Evolutionary conservation across 2,329 filamentous ascomycete genomes (phyloP), one percentile per base, ranked within the genome.

Genomic region (Colletotrichum euphorbiae): DNA sequence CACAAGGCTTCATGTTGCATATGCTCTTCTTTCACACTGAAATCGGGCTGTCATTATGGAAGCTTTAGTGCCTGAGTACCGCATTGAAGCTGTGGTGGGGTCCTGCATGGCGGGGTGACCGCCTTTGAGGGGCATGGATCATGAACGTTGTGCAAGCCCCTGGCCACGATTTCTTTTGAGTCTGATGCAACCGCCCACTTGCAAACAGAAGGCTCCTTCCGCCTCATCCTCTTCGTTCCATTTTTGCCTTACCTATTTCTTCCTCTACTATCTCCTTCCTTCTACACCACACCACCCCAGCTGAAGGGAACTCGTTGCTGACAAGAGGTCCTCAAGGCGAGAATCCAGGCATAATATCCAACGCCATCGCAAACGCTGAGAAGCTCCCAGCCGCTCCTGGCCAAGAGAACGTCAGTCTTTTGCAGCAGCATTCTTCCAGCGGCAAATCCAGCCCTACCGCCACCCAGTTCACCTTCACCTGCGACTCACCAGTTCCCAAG

Each of bases 381-480:
- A 92, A 90, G 73, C 82, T 89, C 71, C 85, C 87, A 13, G 84
- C 87, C 2, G 82, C 85, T 13, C 85, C 84, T 73, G 91, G 90
- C 13, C 90, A 93, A 76, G 92, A 95, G 75, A 96, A 93, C 78
- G 84, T 91, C 71, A 95, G 91, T 77, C 84, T 94, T 68, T 81
- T 97, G 55, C 90, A 93, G 65, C 91, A 93, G 76, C 89, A 91
- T 77, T 75, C 76, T 8, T 82, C 86, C 17, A 79, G 84, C 6
- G 83, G 84, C 66, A 90, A 88, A 74, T 77, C 87, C 4, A 89
- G 86, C 40, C 89, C 92, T 4, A 88, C 91, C 6, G 93, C 94
- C 64, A 91, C 92, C 0, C 93, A 98, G 74, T 99, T 99, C 77
- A 99, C 96, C 9, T 99, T 99, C 76, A 97, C 93, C 12, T 98